These are phyloP conservation scores for Scalesia atractyloides DNA, from an alignment of 129 eudicot genomes.

Conservation along the genomic window DNA sequence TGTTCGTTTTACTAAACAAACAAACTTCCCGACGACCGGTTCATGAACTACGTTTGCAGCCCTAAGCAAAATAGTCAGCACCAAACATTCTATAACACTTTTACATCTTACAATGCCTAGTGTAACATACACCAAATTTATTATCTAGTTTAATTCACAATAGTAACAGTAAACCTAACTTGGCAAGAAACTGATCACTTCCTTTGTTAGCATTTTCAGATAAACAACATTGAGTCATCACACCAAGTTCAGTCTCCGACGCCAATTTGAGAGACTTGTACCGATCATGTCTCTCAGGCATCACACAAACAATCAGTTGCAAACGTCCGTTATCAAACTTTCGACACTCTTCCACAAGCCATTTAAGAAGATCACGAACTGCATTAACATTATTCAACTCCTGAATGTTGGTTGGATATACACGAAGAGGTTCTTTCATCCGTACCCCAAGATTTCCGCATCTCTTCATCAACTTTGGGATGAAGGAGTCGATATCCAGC, in stretches of 20 bases:
- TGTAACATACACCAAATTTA: no score
- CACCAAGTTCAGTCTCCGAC: conserved; percentile 60
- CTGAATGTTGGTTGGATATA: conserved; percentile 20
- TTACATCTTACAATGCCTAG: no score
- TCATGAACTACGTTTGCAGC: no score
- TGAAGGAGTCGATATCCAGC: neutral
- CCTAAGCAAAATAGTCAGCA: no score
- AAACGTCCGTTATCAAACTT: neutral
- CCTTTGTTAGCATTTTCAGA: conserved; percentile 39
- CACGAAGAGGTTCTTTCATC: conserved; percentile 43
- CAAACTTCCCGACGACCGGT: no score
- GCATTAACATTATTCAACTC: conserved; percentile 14
- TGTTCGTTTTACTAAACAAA: no score
- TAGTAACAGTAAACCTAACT: conserved; percentile 58
- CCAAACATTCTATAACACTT: no score
- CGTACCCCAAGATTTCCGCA: conserved; percentile 46
- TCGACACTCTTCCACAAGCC: conserved; percentile 22
- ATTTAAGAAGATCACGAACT: conserved; percentile 28
- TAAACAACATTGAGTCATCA: conserved; percentile 67
- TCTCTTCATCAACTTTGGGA: conserved; percentile 32
- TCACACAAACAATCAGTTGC: conserved; percentile 54
- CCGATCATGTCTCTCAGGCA: conserved; percentile 65
- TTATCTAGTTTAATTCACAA: no score
- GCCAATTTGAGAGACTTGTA: conserved; percentile 60
- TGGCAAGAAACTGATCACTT: conserved; percentile 54